Evolutionary conservation across 805 yeast genomes (phyloP), one percentile per base, ranked within the genome.

Genomic region (Candida jianshihensis): DNA sequence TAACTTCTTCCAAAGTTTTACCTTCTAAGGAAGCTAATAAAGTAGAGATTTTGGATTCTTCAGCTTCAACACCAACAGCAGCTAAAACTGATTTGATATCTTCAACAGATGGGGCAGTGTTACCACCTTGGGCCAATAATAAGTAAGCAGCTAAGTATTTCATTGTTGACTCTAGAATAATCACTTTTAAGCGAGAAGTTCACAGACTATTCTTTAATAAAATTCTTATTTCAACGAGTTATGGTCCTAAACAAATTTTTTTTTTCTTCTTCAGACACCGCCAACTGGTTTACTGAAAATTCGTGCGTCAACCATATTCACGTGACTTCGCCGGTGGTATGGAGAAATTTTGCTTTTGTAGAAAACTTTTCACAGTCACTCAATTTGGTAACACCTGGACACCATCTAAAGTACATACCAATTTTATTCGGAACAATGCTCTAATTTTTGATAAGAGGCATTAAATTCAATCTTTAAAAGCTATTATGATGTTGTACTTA

Each of bases 111-210:
- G 94, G 92, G 57, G 84, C 49, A 60, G 83, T 66, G 73, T 79
- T 81, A 71, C 90, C 92, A 70, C 89, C 87, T 71, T 83, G 84
- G 61, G 71, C 81, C 67, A 84, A 81, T 71, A 84, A 78, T 70
- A 84, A 81, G 76, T 84, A 84, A 72, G 94, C 90, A 72, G 94
- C 94, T 73, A 84, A 75, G 81, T 84, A 84, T 73, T 82, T 84
- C 92, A 84, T 52, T 40, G 35, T 38, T 40, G 30, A 30, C 28
- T 36, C 34, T 65, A 75, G 81, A 78, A 78, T 79, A 79, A 79
- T 78, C 85, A 76, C 76, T 68, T 76, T 78, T 79, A 80, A 80
- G 86, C 85, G 66, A 57, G 43, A 53, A 30, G 35, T 36, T 18
- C 44, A 86, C 90, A 74, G 90, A 82, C 89, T 81, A 82, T 81